Conservation (phyloP, 192 early-diverging fungal species). For the Mycoemilia scoparia region DNA sequence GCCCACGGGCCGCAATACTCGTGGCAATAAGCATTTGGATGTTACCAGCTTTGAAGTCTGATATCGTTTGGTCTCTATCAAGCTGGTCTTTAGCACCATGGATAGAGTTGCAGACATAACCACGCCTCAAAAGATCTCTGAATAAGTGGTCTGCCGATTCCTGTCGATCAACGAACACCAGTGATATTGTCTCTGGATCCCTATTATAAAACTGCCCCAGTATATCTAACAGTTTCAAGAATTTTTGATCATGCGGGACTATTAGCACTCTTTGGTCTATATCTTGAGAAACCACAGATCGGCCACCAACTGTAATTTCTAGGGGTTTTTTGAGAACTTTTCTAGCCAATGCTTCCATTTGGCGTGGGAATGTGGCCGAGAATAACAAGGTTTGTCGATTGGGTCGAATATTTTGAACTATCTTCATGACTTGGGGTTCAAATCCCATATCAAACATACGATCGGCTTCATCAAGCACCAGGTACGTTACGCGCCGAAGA, state of each 20-base stretch:
- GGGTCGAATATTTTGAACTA: constrained; percentile 80
- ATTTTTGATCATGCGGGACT: constrained; percentile 57
- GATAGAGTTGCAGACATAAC: constrained; percentile 75
- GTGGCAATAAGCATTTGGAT: constrained; percentile 89
- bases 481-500: constrained; percentile 71
- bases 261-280: constrained; percentile 86
- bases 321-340: constrained; percentile 80
- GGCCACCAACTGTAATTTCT: constrained; percentile 90
- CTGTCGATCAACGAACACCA: constrained; percentile 93
- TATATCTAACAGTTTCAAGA: constrained; percentile 70
- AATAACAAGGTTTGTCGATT: constrained; percentile 77
- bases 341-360: constrained; percentile 88
- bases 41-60: constrained; percentile 83
- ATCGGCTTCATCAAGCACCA: constrained; percentile 93
- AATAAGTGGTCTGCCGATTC: constrained; percentile 84
- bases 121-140: constrained; percentile 60
- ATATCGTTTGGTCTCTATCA: constrained; percentile 78
- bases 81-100: constrained; percentile 93
- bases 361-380: constrained; percentile 87
- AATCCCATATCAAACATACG: constrained; percentile 99
- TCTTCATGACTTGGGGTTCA: constrained; percentile 93
- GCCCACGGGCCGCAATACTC: constrained; percentile 82
- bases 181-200: constrained; percentile 48
- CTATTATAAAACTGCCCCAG: constrained; percentile 61
- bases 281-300: constrained; percentile 70